Conservation (phyloP, 345 rosid species). For the Syzygium jambos region DNA sequence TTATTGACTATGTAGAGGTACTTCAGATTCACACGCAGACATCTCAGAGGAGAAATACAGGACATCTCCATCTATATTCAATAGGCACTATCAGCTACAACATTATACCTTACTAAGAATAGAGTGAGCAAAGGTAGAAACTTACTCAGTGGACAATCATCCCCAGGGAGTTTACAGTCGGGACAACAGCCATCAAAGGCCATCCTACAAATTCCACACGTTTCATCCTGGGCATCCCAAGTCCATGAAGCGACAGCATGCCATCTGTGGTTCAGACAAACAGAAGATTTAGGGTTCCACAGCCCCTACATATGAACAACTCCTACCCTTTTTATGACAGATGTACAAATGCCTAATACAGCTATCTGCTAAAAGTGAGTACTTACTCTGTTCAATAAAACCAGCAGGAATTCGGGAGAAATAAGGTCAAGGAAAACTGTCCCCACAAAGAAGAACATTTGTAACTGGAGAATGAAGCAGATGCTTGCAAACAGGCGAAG, state of each 20-base stretch:
- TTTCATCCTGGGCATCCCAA: conserved; percentile 96
- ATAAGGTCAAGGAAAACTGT: conserved; percentile 2
- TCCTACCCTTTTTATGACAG: not conserved
- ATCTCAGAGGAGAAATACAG: not conserved
- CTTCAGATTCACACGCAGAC: not conserved
- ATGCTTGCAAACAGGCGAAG: not conserved
- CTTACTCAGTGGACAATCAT: conserved; percentile 88
- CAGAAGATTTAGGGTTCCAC: not conserved
- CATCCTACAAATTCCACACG: conserved; percentile 96
- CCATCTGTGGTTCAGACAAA: conserved; percentile 39
- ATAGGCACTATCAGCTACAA: not conserved
- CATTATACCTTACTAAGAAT: not conserved
- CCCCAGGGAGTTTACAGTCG: conserved; percentile 88
- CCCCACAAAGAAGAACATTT: not conserved
- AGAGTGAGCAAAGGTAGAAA: not conserved
- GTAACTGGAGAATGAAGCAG: not conserved
- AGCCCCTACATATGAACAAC: not conserved
- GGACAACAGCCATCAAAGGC: conserved; percentile 96
- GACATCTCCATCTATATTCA: not conserved
- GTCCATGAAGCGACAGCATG: conserved; percentile 97
- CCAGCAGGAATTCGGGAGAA: not conserved
- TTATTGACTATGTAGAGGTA: not conserved
- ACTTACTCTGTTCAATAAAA: not conserved
- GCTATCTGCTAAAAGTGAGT: not conserved
- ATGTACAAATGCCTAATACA: not conserved